Evolutionary conservation across 108 stramenopile species (phyloP), one percentile per base, ranked within the genome.

Genomic region (Cyclostephanos tholiformis): DNA sequence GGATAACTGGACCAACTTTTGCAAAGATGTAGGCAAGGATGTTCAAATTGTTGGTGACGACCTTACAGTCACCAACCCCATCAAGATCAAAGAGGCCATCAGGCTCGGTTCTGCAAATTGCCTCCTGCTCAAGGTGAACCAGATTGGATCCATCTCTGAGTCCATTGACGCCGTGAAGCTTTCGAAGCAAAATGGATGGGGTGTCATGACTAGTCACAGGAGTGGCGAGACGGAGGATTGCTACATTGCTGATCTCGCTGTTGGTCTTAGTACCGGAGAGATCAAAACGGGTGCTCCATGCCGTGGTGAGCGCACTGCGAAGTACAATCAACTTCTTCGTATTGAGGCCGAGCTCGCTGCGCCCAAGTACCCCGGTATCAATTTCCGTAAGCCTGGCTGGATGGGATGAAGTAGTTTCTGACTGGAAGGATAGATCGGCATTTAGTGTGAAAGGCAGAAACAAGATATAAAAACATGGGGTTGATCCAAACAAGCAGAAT

Each of bases 221-320:
- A 95, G 93, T 72, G 97, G 98, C 80, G 98, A 99, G 85, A 99
- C 98, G 50, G 98, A 99, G 86, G 98, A 99, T 84, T 87, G 84
- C 77, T 98, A 97, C 97, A 99, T 99, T 90, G 98, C 98, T 27
- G 98, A 99, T 76, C 82, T 99, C 69, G 98, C 99, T 36, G 99
- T 99, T 68, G 99, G 99, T 50, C 90, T 99, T 49, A 95, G 97
- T 77, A 97, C 99, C 14, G 99, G 99, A 58, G 92, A 99, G 91
- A 99, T 99, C 94, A 99, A 99, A 96, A 99, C 99, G 27, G 99
- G 99, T 61, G 99, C 99, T 50, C 99, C 99, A 26, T 99, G 98
- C 93, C 95, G 99, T 83, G 96, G 97, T 39, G 99, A 99, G 77
- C 93, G 99, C 69, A 89, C 89, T 62, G 93, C 98, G 84, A 98